These are phyloP conservation scores for Trichosanthes truncata DNA, from an alignment of 306 rosid genomes.

Conservation along the genomic window DNA sequence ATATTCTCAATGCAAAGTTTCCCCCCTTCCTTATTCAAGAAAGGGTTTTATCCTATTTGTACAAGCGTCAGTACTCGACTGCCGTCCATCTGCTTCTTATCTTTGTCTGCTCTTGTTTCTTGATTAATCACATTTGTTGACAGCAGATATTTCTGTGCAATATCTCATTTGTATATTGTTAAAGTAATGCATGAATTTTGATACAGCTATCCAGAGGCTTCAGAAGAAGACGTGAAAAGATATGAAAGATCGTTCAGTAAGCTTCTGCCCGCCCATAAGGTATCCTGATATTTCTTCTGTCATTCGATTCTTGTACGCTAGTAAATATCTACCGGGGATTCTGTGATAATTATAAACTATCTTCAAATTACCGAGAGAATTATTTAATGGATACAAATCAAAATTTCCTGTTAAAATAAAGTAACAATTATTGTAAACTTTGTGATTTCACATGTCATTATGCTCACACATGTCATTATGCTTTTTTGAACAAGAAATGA, in stretches of 20 bases:
- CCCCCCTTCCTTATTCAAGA: background rate
- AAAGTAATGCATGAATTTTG: slow-evolving; percentile 4
- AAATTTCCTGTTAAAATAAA: background rate
- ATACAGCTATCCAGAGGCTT: slow-evolving; percentile 83
- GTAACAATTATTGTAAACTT: background rate
- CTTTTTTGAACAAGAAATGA: background rate
- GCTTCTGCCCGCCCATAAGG: slow-evolving; percentile 88
- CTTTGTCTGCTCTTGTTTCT: background rate
- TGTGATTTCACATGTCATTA: background rate
- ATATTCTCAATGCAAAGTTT: background rate
- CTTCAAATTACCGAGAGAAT: background rate
- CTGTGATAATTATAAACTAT: background rate
- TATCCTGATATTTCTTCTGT: slow-evolving; percentile 14
- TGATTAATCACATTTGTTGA: background rate
- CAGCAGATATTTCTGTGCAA: background rate
- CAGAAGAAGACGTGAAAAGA: slow-evolving; percentile 81
- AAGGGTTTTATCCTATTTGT: background rate
- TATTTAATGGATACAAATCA: background rate
- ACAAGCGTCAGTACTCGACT: background rate
- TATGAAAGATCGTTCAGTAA: slow-evolving; percentile 65
- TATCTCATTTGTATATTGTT: background rate
- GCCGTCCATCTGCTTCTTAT: background rate
- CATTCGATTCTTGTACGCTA: background rate
- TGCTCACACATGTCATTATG: too few relatives aligned
- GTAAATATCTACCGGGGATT: background rate